Conservation (phyloP, 345 rosid species). For the Mangifera indica region DNA sequence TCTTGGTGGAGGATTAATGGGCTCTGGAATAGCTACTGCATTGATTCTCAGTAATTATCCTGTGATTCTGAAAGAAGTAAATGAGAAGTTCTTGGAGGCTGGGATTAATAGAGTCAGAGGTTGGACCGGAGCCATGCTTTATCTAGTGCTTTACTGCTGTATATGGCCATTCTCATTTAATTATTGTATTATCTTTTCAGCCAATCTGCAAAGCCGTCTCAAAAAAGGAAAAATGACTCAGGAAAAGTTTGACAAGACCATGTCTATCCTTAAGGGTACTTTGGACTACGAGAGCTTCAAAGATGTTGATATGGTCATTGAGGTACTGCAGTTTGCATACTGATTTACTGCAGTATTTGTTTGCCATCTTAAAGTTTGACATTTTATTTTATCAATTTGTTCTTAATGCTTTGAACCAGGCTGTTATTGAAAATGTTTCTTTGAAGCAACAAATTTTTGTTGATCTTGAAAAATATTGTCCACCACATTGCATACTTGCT, state of each 20-base stretch:
- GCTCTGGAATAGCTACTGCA: slow-evolving; percentile 97
- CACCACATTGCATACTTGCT: slow-evolving; percentile 83
- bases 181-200: slow-evolving; percentile 35
- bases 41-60: slow-evolving; percentile 75
- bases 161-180: background rate
- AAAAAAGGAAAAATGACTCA: slow-evolving; percentile 79
- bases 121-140: slow-evolving; percentile 21
- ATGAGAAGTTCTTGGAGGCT: slow-evolving; percentile 80
- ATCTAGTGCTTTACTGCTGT: background rate
- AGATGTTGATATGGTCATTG: slow-evolving; percentile 93
- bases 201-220: slow-evolving; percentile 85
- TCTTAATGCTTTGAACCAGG: slow-evolving; percentile 59
- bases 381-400: slow-evolving; percentile 17
- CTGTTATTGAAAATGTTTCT: slow-evolving; percentile 82
- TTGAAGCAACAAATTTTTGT: slow-evolving; percentile 94
- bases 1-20: slow-evolving; percentile 97
- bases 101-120: slow-evolving; percentile 88
- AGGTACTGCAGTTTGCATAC: slow-evolving; percentile 46
- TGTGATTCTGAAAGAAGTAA: slow-evolving; percentile 88
- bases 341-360: background rate
- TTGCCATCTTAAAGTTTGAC: slow-evolving; percentile 19
- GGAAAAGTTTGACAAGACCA: slow-evolving; percentile 75
- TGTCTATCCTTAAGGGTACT: slow-evolving; percentile 71
- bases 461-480: slow-evolving; percentile 91
- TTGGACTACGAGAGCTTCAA: slow-evolving; percentile 84